A percentile compares a stretch with the other conserved stretches of the same genome.
phyloP scores from a whole-genome alignment of 129 eudicot genomes.

The Pittosporum tobira region DNA sequence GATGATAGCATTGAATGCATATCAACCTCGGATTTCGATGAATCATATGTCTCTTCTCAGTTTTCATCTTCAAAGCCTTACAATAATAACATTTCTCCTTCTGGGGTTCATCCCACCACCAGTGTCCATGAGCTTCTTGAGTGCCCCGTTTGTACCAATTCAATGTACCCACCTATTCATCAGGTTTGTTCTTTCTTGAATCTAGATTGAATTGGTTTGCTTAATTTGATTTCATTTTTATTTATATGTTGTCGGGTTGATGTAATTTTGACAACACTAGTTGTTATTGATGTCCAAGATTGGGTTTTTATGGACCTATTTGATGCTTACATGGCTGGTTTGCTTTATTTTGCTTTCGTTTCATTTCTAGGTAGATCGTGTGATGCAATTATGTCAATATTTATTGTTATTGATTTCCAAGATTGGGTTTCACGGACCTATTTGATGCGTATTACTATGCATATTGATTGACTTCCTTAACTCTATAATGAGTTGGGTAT shows the following conservation, averaged over 20 bases:
- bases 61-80: slow-evolving; percentile 32
- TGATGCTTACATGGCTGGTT: background rate
- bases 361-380: background rate
- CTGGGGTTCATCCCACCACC: slow-evolving; percentile 23
- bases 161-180: slow-evolving; percentile 57
- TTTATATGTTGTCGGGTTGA: background rate
- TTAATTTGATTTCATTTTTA: background rate
- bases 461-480: background rate
- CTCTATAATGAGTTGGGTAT: background rate
- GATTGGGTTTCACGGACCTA: too few relatives aligned
- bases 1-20: slow-evolving; percentile 33
- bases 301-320: background rate
- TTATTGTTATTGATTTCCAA: too few relatives aligned
- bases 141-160: slow-evolving; percentile 56
- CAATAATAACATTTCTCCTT: background rate
- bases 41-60: slow-evolving; percentile 27
- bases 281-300: background rate
- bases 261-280: background rate
- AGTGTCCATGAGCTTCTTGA: slow-evolving; percentile 58
- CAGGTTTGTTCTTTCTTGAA: slow-evolving; percentile 27
- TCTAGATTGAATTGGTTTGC: background rate
- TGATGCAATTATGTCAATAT: too few relatives aligned
- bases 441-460: background rate
- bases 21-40: slow-evolving; percentile 36
- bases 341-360: background rate